Evolutionary conservation across 768 basidiomycete genomes (phyloP).

Genomic region (Mycena albidolilacea): DNA sequence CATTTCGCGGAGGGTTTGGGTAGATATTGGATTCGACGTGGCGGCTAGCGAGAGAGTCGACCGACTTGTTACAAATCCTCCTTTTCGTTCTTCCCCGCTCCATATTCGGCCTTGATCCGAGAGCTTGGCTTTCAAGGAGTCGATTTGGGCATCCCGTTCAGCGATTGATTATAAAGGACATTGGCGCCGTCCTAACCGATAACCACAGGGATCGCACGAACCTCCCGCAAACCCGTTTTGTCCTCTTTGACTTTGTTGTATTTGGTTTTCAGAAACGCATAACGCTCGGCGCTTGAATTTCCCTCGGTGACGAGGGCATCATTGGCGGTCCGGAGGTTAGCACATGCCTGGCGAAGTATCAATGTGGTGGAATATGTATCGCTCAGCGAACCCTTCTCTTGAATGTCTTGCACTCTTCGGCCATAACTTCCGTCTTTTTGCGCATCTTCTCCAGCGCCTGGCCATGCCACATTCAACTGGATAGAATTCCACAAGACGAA

Average conservation of each 20-base stretch:
- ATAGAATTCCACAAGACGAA: neutral
- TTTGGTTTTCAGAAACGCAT: constrained; percentile 3
- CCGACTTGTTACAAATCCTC: constrained; percentile 17
- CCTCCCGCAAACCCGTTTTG: neutral
- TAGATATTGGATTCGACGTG: neutral
- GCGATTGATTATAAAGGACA: neutral
- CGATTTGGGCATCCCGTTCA: neutral
- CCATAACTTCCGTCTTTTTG: too few relatives aligned
- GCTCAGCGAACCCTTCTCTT: too few relatives aligned
- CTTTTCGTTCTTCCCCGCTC: neutral
- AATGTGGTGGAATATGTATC: too few relatives aligned
- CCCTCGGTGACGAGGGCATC: neutral
- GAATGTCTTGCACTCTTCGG: too few relatives aligned
- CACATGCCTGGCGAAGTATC: neutral
- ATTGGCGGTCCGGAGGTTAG: neutral
- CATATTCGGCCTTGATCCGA: neutral
- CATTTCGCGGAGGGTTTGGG: constrained; percentile 21
- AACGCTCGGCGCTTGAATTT: neutral
- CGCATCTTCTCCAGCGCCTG: neutral
- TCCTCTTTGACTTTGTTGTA: neutral
- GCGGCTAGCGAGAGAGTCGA: neutral
- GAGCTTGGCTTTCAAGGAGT: neutral
- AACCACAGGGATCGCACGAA: neutral
- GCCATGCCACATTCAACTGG: neutral
- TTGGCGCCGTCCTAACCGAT: neutral